Base-by-base conservation (phyloP, 805 yeast species). In the Teunomyces barrocoloradensis region DNA sequence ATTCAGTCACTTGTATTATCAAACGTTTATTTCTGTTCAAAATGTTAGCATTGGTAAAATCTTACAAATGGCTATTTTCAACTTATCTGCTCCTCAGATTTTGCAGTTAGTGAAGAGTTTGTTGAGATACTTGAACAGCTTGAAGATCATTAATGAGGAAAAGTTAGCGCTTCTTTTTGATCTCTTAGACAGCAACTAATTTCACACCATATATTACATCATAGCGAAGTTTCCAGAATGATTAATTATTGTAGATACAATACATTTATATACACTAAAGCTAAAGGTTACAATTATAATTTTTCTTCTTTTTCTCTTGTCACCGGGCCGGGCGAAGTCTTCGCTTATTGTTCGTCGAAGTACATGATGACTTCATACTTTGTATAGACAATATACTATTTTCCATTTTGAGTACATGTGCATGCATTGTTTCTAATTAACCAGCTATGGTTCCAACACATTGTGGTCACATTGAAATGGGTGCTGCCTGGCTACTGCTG, bases 1-100 rank as follows among this genome's bases (percentile, higher is more conserved):
- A 34, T 94, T 94, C 64, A 80, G 94, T 29, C 91, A 90, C 63
- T 75, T 94, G 55, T 94, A 94, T 71, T 91, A 85, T 68, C 97
- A 92, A 67, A 89, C 97, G 2, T 94, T 94, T 65, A 80, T 94
- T 55, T 83, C 92, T 32, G 79, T 81, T 37, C 80, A 81, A 53
- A 82, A 85, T 64, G 71, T 84, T 52, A 84, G 84, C 46, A 84
- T 89, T 46, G 92, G 89, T 30, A 77, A 85, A 11, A 69, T 94
- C 21, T 68, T 92, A 50, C 96, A 92, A 57, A 71, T 84, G 38
- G 85, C 89, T 21, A 79, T 89, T 35, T 79, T 85, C 57, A 86
- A 87, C 59, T 73, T 90, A 55, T 74, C 81, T 29, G 76, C 78
- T 20, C 80, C 75, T 20, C 89, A 90, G 60, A 82, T 89, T 41